Percentiles rank a stretch among this genome's conserved stretches.
phyloP scores from a whole-genome alignment of 2,329 filamentous ascomycete species.

The Clonostachys byssicola region DNA sequence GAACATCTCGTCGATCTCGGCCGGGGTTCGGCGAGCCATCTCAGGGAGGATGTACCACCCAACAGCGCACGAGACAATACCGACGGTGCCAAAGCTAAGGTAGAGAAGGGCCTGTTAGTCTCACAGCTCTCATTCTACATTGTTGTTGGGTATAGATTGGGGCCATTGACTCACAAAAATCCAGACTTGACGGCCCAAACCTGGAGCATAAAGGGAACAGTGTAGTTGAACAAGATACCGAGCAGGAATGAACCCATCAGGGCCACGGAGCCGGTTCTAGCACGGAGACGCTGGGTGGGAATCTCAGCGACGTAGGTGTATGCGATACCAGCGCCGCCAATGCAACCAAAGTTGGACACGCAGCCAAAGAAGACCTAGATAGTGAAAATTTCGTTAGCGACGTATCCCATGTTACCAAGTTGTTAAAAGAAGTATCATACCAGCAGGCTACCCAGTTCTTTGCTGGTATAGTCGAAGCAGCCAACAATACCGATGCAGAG shows the following conservation, averaged over 20 bases:
- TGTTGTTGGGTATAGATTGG: constrained; percentile 2
- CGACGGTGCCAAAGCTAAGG: constrained; percentile 47
- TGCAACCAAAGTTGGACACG: neutral
- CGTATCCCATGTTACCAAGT: no score
- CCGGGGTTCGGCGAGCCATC: constrained; percentile 57
- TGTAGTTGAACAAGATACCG: neutral
- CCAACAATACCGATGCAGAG: constrained; percentile 1
- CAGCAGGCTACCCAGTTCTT: neutral
- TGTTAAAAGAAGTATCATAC: neutral
- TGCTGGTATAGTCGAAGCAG: neutral
- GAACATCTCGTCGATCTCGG: constrained; percentile 6
- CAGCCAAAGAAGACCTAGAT: neutral
- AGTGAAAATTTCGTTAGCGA: no score
- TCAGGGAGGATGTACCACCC: constrained; percentile 77
- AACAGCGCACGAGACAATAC: constrained; percentile 75
- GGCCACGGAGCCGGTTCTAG: neutral
- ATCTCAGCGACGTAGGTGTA: neutral
- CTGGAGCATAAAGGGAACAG: neutral
- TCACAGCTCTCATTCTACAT: no score
- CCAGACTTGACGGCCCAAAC: constrained; percentile 25
- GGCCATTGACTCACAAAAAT: constrained; percentile 41
- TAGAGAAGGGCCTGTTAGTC: neutral
- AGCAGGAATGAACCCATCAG: neutral
- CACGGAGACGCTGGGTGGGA: neutral
- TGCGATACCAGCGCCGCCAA: neutral